Base-by-base conservation (phyloP, 805 yeast genomes). In the Kodamaea kakaduensis region DNA sequence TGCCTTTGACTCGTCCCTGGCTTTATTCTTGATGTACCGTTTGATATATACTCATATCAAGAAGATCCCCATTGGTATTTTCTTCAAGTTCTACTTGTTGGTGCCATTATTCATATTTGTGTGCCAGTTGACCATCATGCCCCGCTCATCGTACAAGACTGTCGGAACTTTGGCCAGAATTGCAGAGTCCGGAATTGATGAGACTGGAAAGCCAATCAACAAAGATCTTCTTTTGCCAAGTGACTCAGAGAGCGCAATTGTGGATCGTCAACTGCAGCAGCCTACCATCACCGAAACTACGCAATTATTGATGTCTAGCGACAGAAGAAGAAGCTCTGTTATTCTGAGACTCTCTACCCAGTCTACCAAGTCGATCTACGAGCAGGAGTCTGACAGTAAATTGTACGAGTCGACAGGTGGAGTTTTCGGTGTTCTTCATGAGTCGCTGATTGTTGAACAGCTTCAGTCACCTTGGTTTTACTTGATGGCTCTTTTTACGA, bases 1-100 rank as follows among this genome's bases (percentile, higher is more conserved):
- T n/a, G 88, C 96, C 0, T 88, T 89, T 53, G 97, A 90, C 58
- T 73, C 95, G 0, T 84, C 95, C 1, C 78, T 94, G n/a, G 96
- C 95, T 0, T 71, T 89, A 31, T 89, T 89, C 52, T 66, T 87
- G 47, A 47, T 75, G 8, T 90, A 88, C 63, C 66, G 95, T 47
- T 41, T 87, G 12, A 50, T 73, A 9, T 88, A 84, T 58, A 78
- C 67, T 41, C 56, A 58, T 35, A 40, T 66, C 32, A 35, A 53
- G 10, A 42, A 58, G 21, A 47, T 82, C 16, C 49, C 77, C 0
- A 51, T 87, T 8, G 53, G 66, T 14, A 63, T 55, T 25, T 89
- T 89, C 57, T 90, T 90, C 65, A 57, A 70, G 9, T 50, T 56
- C 41, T 89, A 84, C 58, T 54, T 85, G 48, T 49, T 77, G 6